phyloP scores from a whole-genome alignment of 768 basidiomycete genomes.

The Trametes sanguinea region DNA sequence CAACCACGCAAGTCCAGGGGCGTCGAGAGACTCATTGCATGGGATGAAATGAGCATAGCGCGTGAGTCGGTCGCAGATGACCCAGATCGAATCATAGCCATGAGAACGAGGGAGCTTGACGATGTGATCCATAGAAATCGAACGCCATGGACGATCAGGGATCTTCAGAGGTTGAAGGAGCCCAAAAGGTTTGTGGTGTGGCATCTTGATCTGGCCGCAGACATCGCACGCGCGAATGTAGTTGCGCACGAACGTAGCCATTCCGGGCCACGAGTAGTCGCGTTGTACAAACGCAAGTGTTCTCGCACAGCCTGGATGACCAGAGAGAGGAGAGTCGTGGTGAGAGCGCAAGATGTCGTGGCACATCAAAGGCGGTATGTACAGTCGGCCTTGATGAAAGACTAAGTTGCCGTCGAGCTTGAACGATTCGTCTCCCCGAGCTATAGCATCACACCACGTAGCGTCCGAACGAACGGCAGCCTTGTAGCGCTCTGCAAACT shows the following conservation, averaged over 20 bases:
- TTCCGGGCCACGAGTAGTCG: constrained; percentile 45
- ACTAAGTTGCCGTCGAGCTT: constrained; percentile 21
- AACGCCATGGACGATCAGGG: too few relatives aligned
- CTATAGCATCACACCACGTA: constrained; percentile 26
- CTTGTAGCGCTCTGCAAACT: constrained; percentile 25
- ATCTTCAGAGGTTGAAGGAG: too few relatives aligned
- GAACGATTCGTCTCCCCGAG: constrained; percentile 18
- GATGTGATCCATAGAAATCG: too few relatives aligned
- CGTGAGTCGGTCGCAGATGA: too few relatives aligned
- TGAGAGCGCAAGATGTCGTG: constrained; percentile 31
- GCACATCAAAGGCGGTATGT: constrained; percentile 36
- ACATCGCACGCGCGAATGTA: constrained; percentile 36
- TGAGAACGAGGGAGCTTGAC: too few relatives aligned
- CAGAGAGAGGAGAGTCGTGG: constrained; percentile 41
- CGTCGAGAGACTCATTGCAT: constrained; percentile 14
- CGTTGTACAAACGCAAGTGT: constrained; percentile 36
- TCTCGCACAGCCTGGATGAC: constrained; percentile 42
- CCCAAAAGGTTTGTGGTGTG: too few relatives aligned
- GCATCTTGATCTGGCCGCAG: constrained; percentile 20
- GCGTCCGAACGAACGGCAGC: constrained; percentile 10
- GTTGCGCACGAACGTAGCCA: constrained; percentile 27
- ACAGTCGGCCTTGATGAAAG: constrained; percentile 31
- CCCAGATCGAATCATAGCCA: too few relatives aligned
- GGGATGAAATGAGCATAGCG: too few relatives aligned
- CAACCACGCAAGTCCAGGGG: constrained; percentile 16